A percentile compares a stretch with the other conserved stretches of the same genome.
These are phyloP conservation scores for Auriscalpium vulgare DNA, from an alignment of 768 basidiomycete species.

Conservation along the genomic window DNA sequence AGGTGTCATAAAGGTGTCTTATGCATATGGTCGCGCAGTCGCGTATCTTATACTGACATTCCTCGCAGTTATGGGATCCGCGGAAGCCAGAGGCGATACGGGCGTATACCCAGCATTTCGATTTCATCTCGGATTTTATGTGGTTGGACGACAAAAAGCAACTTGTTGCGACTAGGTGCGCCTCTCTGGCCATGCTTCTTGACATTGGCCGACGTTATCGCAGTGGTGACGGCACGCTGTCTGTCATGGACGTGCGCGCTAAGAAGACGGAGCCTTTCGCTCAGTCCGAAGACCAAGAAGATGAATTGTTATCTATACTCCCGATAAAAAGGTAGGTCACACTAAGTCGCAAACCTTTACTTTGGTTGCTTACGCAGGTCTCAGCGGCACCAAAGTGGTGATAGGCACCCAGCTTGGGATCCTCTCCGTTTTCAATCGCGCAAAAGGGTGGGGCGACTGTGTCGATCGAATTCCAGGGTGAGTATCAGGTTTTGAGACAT, in stretches of 20 bases:
- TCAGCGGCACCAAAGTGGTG: constrained; percentile 68
- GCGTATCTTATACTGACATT: neutral
- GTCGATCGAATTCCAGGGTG: constrained; percentile 87
- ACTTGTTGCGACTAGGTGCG: constrained; percentile 80
- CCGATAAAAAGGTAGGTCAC: constrained; percentile 68
- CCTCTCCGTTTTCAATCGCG: constrained; percentile 82
- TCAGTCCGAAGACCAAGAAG: constrained; percentile 93
- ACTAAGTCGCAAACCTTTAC: neutral
- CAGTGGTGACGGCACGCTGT: constrained; percentile 90
- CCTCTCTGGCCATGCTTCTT: neutral
- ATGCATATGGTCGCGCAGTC: neutral
- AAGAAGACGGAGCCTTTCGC: constrained; percentile 71
- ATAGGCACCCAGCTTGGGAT: constrained; percentile 89
- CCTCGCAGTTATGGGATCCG: constrained; percentile 82
- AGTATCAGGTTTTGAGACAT: constrained; percentile 17
- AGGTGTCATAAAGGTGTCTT: constrained; percentile 77
- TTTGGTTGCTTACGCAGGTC: neutral
- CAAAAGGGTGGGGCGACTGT: constrained; percentile 85
- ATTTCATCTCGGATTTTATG: constrained; percentile 89
- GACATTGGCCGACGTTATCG: neutral
- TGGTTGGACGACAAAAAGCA: constrained; percentile 71
- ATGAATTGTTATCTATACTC: constrained; percentile 82
- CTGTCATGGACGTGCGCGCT: constrained; percentile 84
- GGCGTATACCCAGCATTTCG: constrained; percentile 80
- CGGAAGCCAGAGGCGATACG: constrained; percentile 56